Evolutionary conservation across 2,329 filamentous ascomycete genomes (phyloP), one percentile per base, ranked within the genome.

Genomic region (Hymenotorrendiella dingleyae): DNA sequence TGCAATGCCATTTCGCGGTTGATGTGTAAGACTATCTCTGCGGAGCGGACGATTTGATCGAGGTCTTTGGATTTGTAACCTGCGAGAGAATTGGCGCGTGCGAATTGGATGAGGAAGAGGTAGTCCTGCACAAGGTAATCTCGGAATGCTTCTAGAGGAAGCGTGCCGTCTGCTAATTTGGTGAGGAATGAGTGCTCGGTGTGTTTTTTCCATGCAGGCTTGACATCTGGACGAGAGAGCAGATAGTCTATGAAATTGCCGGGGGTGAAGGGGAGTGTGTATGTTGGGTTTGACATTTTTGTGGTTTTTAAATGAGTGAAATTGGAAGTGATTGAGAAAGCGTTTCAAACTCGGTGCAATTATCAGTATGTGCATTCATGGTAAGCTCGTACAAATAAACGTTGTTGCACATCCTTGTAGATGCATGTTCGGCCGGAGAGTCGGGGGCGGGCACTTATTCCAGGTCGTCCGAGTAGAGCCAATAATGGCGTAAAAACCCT

Each of bases 91-190:
- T 89, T 91, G 34, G 89, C 89, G 52, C 91, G 75, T 2, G 89
- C 82, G 64, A 95, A 97, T 58, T 96, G 90, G 35, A 85, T 74
- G 32, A 96, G 68, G 58, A 93, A 97, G 4, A 95, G 71, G 57
- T 96, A 96, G 58, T 97, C 91, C 56, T 97, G 91, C 8, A 93
- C 74, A 43, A 97, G 78, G 61, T 96, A 97, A 28, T 84, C 76
- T 62, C 89, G 91, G 70, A 95, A 97, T 0, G 80, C 82, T 32
- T 84, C 77, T 1, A 84, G 54, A 0, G 86, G 83, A 16, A 97
- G 68, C 6, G 76, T 83, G 0, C 88, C 89, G 45, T 83, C 72
- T 1, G 84, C 89, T 58, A 97, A 70, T 11, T 75, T 77, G 57
- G 81, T 70, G 29, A 94, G 86, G 58, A 97, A 97, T 0, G 82